A percentile compares a stretch with the other conserved stretches of the same genome.
Conservation (phyloP, 148 eudicot genomes). For the Cornus florida region DNA sequence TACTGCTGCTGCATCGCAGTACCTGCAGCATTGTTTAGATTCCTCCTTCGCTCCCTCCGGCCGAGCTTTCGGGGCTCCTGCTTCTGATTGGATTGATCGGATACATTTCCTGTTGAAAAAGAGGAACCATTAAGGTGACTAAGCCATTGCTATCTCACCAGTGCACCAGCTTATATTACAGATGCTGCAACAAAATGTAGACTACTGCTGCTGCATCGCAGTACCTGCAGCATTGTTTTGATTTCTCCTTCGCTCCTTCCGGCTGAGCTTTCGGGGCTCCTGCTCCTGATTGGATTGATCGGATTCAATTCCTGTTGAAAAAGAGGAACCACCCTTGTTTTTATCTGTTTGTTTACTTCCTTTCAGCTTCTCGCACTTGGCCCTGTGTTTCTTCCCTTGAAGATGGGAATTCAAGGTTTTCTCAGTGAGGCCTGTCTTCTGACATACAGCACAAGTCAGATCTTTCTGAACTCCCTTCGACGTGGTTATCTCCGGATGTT, state of each 20-base stretch:
- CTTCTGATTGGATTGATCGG: not conserved
- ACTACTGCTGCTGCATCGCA: not conserved
- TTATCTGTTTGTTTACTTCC: constrained; percentile 4
- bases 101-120: not conserved
- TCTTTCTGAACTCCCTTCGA: constrained; percentile 15
- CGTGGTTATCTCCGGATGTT: too few relatives aligned
- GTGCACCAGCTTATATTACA: constrained; percentile 3
- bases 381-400: constrained; percentile 21
- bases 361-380: constrained; percentile 1
- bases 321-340: not conserved
- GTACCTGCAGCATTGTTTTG: not conserved
- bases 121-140: not conserved
- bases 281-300: not conserved
- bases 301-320: not conserved
- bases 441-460: not conserved
- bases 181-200: not conserved
- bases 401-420: constrained; percentile 17
- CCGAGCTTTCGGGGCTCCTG: not conserved
- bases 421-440: constrained; percentile 6
- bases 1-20: not conserved
- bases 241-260: not conserved
- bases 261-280: not conserved
- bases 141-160: not conserved
- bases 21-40: not conserved
- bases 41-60: not conserved